Percentiles rank a stretch among this genome's conserved stretches.
phyloP scores from a whole-genome alignment of 352 stramenopile species.

The Pythium diclinum region DNA sequence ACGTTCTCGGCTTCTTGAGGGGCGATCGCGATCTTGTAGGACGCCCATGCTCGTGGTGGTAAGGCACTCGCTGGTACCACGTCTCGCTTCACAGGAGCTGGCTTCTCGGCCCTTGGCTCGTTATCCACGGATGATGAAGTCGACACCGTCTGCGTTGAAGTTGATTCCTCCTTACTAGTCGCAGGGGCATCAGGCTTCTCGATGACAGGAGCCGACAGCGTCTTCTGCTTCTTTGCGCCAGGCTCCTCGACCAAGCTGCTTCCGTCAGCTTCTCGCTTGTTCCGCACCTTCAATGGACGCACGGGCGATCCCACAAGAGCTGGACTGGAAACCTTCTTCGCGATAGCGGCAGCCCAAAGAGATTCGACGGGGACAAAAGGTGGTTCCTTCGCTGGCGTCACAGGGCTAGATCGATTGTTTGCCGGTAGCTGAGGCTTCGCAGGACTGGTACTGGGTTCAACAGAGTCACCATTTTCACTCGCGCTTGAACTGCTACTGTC shows the following conservation, averaged over 20 bases:
- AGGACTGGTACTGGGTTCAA: neutral
- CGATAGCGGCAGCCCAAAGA: neutral
- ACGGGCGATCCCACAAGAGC: neutral
- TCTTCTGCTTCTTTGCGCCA: constrained; percentile 10
- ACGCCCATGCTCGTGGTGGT: constrained; percentile 7
- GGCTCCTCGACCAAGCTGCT: neutral
- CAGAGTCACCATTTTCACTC: neutral
- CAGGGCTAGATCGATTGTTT: neutral
- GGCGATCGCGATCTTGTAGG: constrained; percentile 33
- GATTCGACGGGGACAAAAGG: neutral
- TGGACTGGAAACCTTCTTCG: neutral
- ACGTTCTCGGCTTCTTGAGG: constrained; percentile 31
- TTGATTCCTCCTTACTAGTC: neutral
- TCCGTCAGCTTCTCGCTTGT: neutral
- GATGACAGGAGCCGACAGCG: neutral
- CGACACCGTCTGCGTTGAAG: neutral
- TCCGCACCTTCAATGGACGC: neutral
- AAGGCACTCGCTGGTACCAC: neutral
- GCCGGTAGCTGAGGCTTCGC: neutral
- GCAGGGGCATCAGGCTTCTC: neutral
- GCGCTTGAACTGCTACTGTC: constrained; percentile 10
- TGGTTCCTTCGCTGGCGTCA: too few species aligned
- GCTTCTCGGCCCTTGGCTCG: neutral
- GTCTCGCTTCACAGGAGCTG: neutral
- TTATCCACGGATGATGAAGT: neutral